Evolutionary conservation across 441 rosid species (phyloP), one percentile per base, ranked within the genome.

Genomic region (Croton setiger): DNA sequence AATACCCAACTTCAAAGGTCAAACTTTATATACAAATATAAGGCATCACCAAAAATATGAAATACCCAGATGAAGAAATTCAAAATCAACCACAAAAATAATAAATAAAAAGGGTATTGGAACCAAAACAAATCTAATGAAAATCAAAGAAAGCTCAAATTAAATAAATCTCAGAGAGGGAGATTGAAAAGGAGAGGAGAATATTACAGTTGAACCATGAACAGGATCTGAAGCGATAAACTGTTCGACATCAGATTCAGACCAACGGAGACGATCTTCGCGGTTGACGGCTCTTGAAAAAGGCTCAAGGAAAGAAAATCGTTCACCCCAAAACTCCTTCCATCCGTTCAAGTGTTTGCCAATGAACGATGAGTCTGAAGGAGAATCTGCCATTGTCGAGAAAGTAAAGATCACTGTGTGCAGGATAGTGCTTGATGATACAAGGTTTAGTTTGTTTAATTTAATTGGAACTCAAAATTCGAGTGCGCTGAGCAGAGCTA

Each of bases 191-290:
- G 39, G 52, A 53, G 8, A 60, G 49, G 60, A 68, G 61, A 52
- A 64, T 37, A 53, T 76, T 88, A 94, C 98, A 56, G 81, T 52
- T 74, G 97, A 89, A 74, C 98, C 98, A 71, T 92, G 84, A 44
- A 81, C 72, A 15, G 94, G 88, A 86, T 94, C 98, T 45, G 96
- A 82, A 63, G 93, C 92, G 13, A 93, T 88, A 85, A 93, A 93
- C 4, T 86, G 86, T 0, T 87, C 83, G 37, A 94, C 92, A 68
- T 94, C 99, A 51, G 97, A 80, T 69, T 81, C 68, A 39, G 97
- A 90, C 98, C 98, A 94, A 41, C 87, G 74, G 53, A 94, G 96
- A 57, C 86, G 88, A 49, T 66, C 64, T 35, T 89, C 86, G 4
- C 86, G 88, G 39, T 68, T 78, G 77, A 83, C 64, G 84, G 85